Evolutionary conservation across 371 early-diverging fungal species (phyloP).

Genomic region (Funneliformis caledonium): DNA sequence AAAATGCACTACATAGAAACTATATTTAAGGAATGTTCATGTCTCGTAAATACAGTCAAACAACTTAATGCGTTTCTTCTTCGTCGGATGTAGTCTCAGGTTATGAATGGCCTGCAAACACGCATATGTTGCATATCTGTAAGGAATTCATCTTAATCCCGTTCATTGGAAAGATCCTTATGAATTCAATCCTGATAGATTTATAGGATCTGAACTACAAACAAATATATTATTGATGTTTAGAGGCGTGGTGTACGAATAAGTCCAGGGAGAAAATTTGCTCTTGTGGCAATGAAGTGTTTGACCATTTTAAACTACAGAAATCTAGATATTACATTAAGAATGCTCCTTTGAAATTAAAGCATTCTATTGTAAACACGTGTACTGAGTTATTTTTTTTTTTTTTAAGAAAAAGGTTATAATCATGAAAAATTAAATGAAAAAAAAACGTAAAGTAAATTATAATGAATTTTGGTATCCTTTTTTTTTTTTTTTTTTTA

Average conservation of each 20-base stretch:
- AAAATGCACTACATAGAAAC: slow-evolving; percentile 14
- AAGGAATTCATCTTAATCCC: not conserved
- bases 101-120: slow-evolving; percentile 7
- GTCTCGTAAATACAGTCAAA: too few species aligned
- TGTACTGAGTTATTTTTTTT: too few species aligned
- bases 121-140: not conserved
- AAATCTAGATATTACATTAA: too few species aligned
- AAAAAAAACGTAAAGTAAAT: too few species aligned
- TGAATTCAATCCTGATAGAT: slow-evolving; percentile 10
- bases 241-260: not conserved
- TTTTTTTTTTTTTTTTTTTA: too few species aligned
- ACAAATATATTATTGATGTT: not conserved
- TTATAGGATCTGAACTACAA: not conserved
- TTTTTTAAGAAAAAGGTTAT: too few species aligned
- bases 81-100: slow-evolving; percentile 5
- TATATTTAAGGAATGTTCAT: not conserved
- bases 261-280: not conserved
- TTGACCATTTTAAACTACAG: too few species aligned
- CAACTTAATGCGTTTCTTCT: too few species aligned
- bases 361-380: too few species aligned
- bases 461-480: too few species aligned
- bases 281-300: not conserved
- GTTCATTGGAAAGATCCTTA: slow-evolving; percentile 1
- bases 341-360: too few species aligned
- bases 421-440: too few species aligned